A percentile compares a stretch with the other conserved stretches of the same genome.
phyloP scores from a whole-genome alignment of 208 protist genomes.

The Leishmania martiniquensis region DNA sequence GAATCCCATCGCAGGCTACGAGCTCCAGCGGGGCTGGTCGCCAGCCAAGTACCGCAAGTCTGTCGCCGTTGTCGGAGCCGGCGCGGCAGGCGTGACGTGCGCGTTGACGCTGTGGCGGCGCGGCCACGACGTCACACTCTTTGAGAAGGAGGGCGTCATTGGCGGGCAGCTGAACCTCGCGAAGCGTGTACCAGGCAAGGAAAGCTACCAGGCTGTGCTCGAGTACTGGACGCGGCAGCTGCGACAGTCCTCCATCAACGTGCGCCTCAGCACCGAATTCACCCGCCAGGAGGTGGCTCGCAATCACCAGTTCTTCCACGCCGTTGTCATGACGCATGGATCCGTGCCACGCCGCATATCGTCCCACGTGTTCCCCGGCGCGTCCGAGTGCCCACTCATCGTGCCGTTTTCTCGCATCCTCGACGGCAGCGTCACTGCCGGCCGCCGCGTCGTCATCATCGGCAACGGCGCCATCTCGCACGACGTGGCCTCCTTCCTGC shows the following conservation, averaged over 20 bases:
- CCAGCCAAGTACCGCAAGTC: conserved; percentile 65
- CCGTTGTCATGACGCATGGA: conserved; percentile 76
- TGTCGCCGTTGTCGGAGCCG: conserved; percentile 92
- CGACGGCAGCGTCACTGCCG: conserved; percentile 75
- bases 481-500: conserved; percentile 83
- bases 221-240: conserved; percentile 92
- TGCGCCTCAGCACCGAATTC: conserved; percentile 76
- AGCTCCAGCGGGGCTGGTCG: conserved; percentile 72
- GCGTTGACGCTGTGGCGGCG: conserved; percentile 88
- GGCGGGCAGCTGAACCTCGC: conserved; percentile 95
- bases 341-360: conserved; percentile 65
- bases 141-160: conserved; percentile 72
- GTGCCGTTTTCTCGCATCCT: conserved; percentile 82
- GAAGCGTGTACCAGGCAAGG: conserved; percentile 94
- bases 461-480: conserved; percentile 87
- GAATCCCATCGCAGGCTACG: conserved; percentile 92
- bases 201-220: conserved; percentile 89
- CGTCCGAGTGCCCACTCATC: conserved; percentile 61
- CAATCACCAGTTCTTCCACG: conserved; percentile 86
- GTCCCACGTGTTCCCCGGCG: conserved; percentile 71
- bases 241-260: conserved; percentile 78
- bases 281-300: conserved; percentile 77
- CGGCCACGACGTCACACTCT: conserved; percentile 94
- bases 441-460: conserved; percentile 80
- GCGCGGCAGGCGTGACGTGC: conserved; percentile 89